Evolutionary conservation across 1,139 yeast species (phyloP), one percentile per base, ranked within the genome.

Genomic region (Candida tropicalis): DNA sequence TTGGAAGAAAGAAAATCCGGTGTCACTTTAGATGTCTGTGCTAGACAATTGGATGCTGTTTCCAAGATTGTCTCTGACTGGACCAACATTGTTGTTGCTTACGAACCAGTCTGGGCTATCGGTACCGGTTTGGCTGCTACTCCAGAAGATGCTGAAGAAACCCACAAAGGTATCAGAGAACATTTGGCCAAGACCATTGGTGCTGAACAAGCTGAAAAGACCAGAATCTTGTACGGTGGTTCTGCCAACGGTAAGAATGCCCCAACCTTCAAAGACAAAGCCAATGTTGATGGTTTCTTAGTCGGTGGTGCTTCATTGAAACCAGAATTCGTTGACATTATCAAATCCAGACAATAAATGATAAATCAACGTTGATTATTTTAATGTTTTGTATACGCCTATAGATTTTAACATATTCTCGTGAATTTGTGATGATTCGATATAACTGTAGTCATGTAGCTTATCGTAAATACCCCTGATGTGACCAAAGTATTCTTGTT

Each of bases 71-170:
- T 91, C 53, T 70, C 79, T 59, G 98, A 91, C 82, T 93, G 99
- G 99, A 63, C 85, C 54, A 79, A 87, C 70, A 78, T 93, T 58
- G 99, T 93, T 55, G 77, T 95, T 69, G 99, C 99, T 64, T 95
- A 95, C 76, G 99, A 93, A 77, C 99, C 99, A 60, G 97, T 93
- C 58, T 93, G 99, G 99, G 99, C 99, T 58, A 93, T 93, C 63
- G 99, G 99, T 70, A 91, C 99, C 58, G 99, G 99, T 64, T 83
- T 93, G 65, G 97, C 98, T 63, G 99, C 99, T 55, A 93, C 99
- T 58, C 91, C 99, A 55, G 89, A 87, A 55, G 98, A 93, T 66
- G 98, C 97, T 58, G 96, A 90, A 78, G 89, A 84, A 57, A 90
- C 95, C 64, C 99, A 95, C 79, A 81, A 81, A 66, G 81, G 79